Conservation (phyloP, 352 stramenopile species). For the Globisporangium rhizosaccharum region DNA sequence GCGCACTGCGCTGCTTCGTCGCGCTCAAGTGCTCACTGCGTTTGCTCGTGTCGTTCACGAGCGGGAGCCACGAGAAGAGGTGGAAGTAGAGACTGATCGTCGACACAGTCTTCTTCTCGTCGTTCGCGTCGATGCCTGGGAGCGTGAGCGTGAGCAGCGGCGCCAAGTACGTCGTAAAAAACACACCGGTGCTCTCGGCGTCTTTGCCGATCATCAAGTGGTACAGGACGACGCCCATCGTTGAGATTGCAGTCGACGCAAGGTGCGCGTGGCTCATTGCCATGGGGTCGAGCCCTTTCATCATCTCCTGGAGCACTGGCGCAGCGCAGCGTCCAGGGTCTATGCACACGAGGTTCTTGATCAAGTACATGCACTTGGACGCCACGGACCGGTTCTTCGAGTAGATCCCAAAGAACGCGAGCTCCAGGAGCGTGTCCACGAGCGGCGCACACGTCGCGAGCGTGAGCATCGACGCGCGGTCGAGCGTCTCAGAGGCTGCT, state of each 20-base stretch:
- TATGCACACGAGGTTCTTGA: slow-evolving; percentile 64
- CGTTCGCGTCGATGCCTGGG: slow-evolving; percentile 69
- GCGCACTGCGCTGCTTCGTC: slow-evolving; percentile 27
- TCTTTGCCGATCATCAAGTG: slow-evolving; percentile 62
- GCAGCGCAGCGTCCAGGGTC: slow-evolving; percentile 31
- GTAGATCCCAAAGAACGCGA: slow-evolving; percentile 67
- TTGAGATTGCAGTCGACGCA: slow-evolving; percentile 63
- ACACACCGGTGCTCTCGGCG: slow-evolving; percentile 30
- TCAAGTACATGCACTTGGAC: slow-evolving; percentile 63
- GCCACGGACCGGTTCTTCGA: slow-evolving; percentile 59
- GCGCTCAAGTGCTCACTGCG: slow-evolving; percentile 18
- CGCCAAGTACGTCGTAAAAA: slow-evolving; percentile 55
- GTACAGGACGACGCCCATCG: slow-evolving; percentile 51
- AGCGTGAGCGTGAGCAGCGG: slow-evolving; percentile 57
- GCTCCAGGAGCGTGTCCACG: slow-evolving; percentile 43
- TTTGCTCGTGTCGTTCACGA: slow-evolving; percentile 64
- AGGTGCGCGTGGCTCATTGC: slow-evolving; percentile 71
- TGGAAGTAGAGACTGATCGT: slow-evolving; percentile 68
- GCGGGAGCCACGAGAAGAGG: slow-evolving; percentile 58
- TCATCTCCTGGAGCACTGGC: slow-evolving; percentile 62
- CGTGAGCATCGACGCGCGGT: slow-evolving; percentile 16
- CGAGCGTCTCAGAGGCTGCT: neutral
- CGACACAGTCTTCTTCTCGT: slow-evolving; percentile 66
- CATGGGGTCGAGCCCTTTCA: slow-evolving; percentile 58
- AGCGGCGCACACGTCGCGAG: slow-evolving; percentile 29